Conservation (phyloP, 331 rosid species). For the Stylosanthes scabra region DNA sequence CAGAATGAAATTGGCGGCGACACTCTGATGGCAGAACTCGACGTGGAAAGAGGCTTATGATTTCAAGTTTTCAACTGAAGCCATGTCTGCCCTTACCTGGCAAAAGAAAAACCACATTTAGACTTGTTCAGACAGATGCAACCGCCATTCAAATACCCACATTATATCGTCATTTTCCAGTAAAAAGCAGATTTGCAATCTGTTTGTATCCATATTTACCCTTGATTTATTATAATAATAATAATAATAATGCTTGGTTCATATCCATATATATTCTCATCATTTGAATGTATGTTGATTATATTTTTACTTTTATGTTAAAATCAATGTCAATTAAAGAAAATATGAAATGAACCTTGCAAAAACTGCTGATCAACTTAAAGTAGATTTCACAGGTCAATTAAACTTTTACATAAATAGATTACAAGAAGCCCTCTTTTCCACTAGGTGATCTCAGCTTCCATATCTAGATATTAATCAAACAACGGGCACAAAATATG, state of each 20-base stretch:
- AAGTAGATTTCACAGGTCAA: not conserved
- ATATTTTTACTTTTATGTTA: not conserved
- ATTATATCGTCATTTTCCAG: not conserved
- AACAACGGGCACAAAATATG: conserved; percentile 31
- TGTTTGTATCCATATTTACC: not conserved
- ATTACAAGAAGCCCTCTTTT: not conserved
- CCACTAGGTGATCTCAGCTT: not conserved
- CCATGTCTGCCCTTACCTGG: conserved; percentile 20
- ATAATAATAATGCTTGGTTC: not conserved
- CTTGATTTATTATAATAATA: too few species aligned
- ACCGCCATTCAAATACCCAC: conserved; percentile 16
- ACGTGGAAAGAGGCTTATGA: conserved; percentile 28
- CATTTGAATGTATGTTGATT: not conserved
- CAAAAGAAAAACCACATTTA: conserved; percentile 23
- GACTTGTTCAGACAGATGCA: not conserved
- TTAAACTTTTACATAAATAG: conserved; percentile 1
- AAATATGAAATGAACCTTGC: conserved; percentile 12
- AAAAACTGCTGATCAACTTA: conserved; percentile 24
- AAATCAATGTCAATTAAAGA: not conserved
- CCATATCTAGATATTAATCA: not conserved
- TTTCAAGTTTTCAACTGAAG: conserved; percentile 28
- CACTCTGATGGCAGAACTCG: conserved; percentile 8
- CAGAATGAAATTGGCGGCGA: conserved; percentile 35
- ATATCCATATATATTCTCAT: not conserved
- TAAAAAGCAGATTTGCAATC: not conserved